Evolutionary conservation across 768 basidiomycete species (phyloP).

Genomic region (Phylloporus sp.): DNA sequence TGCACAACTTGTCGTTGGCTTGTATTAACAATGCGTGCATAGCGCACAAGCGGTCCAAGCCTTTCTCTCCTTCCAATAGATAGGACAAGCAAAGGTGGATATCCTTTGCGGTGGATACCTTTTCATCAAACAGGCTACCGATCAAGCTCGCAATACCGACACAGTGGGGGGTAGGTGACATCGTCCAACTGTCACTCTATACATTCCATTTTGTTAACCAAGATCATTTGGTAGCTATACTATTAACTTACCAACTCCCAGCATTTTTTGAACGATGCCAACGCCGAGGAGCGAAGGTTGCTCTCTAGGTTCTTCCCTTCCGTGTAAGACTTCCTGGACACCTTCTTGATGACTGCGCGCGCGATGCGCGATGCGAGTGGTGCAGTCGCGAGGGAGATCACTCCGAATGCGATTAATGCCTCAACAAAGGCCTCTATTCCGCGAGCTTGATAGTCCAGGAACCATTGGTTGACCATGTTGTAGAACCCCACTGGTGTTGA

Average conservation of each 20-base stretch:
- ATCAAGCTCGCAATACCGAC: slow-evolving; percentile 32
- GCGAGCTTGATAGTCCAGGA: slow-evolving; percentile 18
- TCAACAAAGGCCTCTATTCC: slow-evolving; percentile 15
- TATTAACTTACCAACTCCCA: slow-evolving; percentile 17
- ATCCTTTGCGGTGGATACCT: slow-evolving; percentile 25
- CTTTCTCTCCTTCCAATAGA: slow-evolving; percentile 17
- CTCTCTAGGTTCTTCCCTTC: slow-evolving; percentile 12
- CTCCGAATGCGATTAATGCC: slow-evolving; percentile 14
- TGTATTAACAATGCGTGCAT: slow-evolving; percentile 34
- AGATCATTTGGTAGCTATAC: neutral
- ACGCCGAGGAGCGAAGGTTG: slow-evolving; percentile 9
- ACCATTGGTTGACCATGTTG: slow-evolving; percentile 15
- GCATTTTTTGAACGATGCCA: slow-evolving; percentile 13
- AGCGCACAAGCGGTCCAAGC: slow-evolving; percentile 30
- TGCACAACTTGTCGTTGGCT: slow-evolving; percentile 33
- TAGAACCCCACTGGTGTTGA: slow-evolving; percentile 10
- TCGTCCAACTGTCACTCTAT: slow-evolving; percentile 16
- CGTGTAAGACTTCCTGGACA: slow-evolving; percentile 3
- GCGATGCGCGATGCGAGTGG: slow-evolving; percentile 17
- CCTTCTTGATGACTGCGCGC: slow-evolving; percentile 3
- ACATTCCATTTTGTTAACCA: neutral
- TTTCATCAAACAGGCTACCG: slow-evolving; percentile 29
- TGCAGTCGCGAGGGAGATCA: slow-evolving; percentile 7
- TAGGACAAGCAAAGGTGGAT: slow-evolving; percentile 28
- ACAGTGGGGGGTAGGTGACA: slow-evolving; percentile 12